Evolutionary conservation across 2,329 filamentous ascomycete species (phyloP), one percentile per base, ranked within the genome.

Genomic region (Trichoderma arundinaceum): DNA sequence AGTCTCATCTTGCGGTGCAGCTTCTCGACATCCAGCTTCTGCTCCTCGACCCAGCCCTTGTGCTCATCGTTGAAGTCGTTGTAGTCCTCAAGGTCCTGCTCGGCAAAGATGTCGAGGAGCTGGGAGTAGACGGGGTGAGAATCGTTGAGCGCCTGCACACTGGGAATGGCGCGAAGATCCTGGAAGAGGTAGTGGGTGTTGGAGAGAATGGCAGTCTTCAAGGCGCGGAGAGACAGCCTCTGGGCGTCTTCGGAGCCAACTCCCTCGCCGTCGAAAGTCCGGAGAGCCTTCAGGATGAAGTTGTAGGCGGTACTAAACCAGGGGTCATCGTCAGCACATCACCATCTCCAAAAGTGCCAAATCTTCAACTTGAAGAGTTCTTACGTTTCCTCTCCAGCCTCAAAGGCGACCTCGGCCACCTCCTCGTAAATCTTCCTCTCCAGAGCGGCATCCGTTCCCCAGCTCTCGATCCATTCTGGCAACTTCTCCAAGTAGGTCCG

Each of bases 1-100:
- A 99, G 88, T 72, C 95, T 92, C 86, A 98, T 97, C 85, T 99
- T 99, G 79, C 91, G 92, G 84, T 93, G 88, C 71, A 98, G 86
- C 68, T 87, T 88, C 61, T 86, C 86, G 73, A 86, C 84, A 75
- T 96, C 89, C 56, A 90, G 85, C 70, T 87, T 86, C 74, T 92
- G 86, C 74, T 90, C 85, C 78, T 94, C 89, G 68, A 98, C 81
- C 82, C 92, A 97, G 69, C 90, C 91, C 70, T 91, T 86, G 80
- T 97, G 92, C 81, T 96, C 92, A 74, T 96, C 91, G 77, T 92
- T 88, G 83, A 98, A 98, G 80, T 97, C 94, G 78, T 92, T 91
- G 83, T 95, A 97, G 80, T 97, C 92, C 77, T 98, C 94, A 63
- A 97, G 88, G 72, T 94, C 91, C 79, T 98, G 94, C 74, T 95